Evolutionary conservation across 805 yeast genomes (phyloP), one percentile per base, ranked within the genome.

Genomic region (Clavispora vitiphila): DNA sequence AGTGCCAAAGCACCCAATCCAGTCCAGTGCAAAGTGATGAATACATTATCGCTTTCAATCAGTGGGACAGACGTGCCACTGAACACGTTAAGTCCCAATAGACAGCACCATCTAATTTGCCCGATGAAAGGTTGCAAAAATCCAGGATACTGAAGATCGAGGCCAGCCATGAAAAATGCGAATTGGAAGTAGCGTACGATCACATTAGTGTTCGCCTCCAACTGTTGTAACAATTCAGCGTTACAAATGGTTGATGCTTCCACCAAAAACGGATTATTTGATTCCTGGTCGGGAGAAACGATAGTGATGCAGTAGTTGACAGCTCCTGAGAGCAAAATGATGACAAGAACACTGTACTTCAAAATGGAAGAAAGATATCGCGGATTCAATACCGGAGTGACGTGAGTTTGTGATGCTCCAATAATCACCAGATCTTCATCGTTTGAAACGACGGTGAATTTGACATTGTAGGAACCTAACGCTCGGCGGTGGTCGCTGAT

Each of bases 161-260:
- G 61, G 4, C 77, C 82, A 5, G 75, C 76, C 49, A 76, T 66
- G 54, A 80, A 77, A 34, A 78, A 69, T 1, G 80, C 74, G 61
- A 74, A 81, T 53, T 83, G 88, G 25, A 79, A 53, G 56, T 80
- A 81, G 15, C 67, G 58, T 2, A 81, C 48, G 34, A 75, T 69
- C 27, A 77, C 76, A 4, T 64, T 61, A 8, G 71, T 65, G 10
- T 74, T 70, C 1, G 86, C 83, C 37, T 77, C 78, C 35, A 80
- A 53, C 39, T 81, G 80, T 34, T 70, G 67, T 27, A 81, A 62
- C 37, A 81, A 64, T 2, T 77, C 71, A 23, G 71, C 78, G 51
- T 78, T 78, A 55, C 84, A 79, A 36, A 77, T 78, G 22, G 81
- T 74, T 6, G 84, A 69, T 20, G 82, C 82, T 43, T 65, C 52